phyloP scores from a whole-genome alignment of 75 land plant genomes.

The Picea sitchensis region DNA sequence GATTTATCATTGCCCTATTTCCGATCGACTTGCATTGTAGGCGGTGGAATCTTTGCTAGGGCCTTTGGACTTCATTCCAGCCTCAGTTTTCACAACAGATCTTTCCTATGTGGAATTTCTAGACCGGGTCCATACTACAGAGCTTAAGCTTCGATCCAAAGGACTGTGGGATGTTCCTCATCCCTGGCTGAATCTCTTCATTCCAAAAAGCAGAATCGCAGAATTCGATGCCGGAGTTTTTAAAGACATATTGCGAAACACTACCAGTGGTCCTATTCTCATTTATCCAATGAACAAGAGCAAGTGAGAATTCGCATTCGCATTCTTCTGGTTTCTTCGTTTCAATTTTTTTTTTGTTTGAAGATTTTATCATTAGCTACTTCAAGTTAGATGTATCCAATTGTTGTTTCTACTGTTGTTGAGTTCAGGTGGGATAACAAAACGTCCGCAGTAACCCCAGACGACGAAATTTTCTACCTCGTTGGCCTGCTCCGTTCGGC shows the following conservation, averaged over 20 bases:
- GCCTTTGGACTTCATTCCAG: slow-evolving; percentile 50
- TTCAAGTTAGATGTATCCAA: not conserved
- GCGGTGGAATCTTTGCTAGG: slow-evolving; percentile 51
- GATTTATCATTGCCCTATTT: not conserved
- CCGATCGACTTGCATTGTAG: slow-evolving; percentile 25
- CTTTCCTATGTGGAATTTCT: slow-evolving; percentile 72
- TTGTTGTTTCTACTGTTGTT: not conserved
- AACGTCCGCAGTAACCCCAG: slow-evolving; percentile 65
- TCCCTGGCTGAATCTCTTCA: slow-evolving; percentile 90
- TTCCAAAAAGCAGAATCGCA: slow-evolving; percentile 64
- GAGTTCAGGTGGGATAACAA: slow-evolving; percentile 66
- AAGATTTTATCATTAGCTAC: not conserved
- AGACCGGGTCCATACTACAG: slow-evolving; percentile 80
- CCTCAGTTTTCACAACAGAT: slow-evolving; percentile 67
- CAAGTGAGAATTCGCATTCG: slow-evolving; percentile 51
- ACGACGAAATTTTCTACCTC: slow-evolving; percentile 72
- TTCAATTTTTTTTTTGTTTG: not conserved
- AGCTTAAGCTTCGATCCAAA: slow-evolving; percentile 69
- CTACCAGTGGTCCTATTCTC: slow-evolving; percentile 74
- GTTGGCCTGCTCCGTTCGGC: slow-evolving; percentile 55
- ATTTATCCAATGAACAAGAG: slow-evolving; percentile 84
- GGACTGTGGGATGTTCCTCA: slow-evolving; percentile 91
- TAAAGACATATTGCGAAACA: slow-evolving; percentile 60
- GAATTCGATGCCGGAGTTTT: slow-evolving; percentile 73
- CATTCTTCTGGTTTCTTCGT: not conserved